A percentile compares a stretch with the other conserved stretches of the same genome.
Conservation (phyloP, 257 asterid genomes). For the Solanum arcanum region DNA sequence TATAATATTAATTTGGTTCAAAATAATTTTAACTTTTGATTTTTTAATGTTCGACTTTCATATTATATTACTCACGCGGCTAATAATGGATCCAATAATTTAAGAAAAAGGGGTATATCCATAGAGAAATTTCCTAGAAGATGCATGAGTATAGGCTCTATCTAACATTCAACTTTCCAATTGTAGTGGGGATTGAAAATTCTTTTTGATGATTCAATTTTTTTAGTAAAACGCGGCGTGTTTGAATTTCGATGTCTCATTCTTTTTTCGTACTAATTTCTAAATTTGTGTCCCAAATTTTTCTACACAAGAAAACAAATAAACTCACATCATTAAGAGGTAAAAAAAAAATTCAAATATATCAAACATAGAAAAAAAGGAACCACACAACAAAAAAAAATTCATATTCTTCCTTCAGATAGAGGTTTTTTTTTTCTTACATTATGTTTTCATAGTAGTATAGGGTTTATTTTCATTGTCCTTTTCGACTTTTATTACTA, state of each 20-base stretch:
- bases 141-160: background rate
- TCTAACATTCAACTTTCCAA: background rate
- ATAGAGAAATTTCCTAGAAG: background rate
- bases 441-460: background rate
- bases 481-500: too few species aligned
- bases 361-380: background rate
- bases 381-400: background rate
- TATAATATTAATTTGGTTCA: background rate
- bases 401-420: background rate
- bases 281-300: background rate
- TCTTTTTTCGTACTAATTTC: background rate
- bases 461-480: too few species aligned
- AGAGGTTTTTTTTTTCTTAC: background rate
- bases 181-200: background rate
- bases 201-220: background rate
- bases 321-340: background rate
- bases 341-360: background rate
- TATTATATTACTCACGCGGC: background rate
- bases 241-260: background rate
- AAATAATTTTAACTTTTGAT: background rate
- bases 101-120: background rate
- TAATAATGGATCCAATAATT: background rate
- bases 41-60: background rate
- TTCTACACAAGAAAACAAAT: background rate
- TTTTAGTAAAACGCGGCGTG: background rate